Base-by-base conservation (phyloP, 805 yeast genomes). In the Saccharomyces jurei region DNA sequence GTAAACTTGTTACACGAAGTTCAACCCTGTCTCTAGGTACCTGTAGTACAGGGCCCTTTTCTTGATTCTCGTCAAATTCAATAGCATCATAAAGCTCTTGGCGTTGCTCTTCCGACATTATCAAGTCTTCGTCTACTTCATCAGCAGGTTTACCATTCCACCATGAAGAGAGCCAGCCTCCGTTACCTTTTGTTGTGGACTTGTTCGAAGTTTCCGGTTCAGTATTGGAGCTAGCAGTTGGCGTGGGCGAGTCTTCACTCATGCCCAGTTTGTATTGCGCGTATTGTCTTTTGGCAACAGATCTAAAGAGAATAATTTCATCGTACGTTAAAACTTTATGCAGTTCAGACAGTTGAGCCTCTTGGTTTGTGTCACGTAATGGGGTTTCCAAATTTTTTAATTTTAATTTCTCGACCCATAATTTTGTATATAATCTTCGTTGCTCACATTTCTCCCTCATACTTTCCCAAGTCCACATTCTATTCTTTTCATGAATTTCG, bases 61-160 rank as follows among this genome's bases (percentile, higher is more conserved):
- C 74, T 50, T 79, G 75, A 22, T 76, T 70, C 57, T 91, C 96
- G 61, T 91, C 88, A 61, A 84, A 91, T 58, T 91, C 99, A 59
- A 94, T 91, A 0, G 97, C 96, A 56, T 89, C 96, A 64, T 89
- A 91, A 22, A 94, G 75, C 56, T 95, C 99, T 64, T 89, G 79
- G 58, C 88, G 78, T 64, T 94, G 97, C 60, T 90, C 96, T 13
- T 89, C 96, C 0, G 94, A 81, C 67, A 94, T 79, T 6, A 75
- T 74, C 28, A 83, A 66, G 8, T 73, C 67, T 3, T 75, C 74
- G 6, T 71, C 71, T 1, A 60, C 56, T 1, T 63, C 63, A 2
- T 66, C 63, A 2, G 64, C 56, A 1, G 64, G 49, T 17, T 58
- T 58, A 36, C 74, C 74, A 56, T 80, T 75, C 87, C 91, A 84